A percentile compares a stretch with the other conserved stretches of the same genome.
Conservation (phyloP, 495 filamentous ascomycete genomes). For the Hypomontagnella submonticulosa region DNA sequence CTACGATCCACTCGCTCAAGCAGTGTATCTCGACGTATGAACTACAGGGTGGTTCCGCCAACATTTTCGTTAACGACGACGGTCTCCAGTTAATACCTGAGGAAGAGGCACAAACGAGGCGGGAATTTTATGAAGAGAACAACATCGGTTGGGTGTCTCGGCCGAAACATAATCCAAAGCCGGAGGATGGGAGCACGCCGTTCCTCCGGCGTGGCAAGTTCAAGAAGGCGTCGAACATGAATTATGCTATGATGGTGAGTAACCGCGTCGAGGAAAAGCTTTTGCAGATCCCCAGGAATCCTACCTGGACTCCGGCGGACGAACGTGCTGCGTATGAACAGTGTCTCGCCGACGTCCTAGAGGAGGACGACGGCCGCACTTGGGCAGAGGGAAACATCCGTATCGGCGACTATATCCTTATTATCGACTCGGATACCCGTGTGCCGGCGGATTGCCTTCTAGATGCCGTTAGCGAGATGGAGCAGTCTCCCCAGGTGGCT, state of each 20-base stretch:
- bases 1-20: slow-evolving; percentile 70
- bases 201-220: slow-evolving; percentile 74
- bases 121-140: slow-evolving; percentile 73
- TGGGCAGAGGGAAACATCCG: slow-evolving; percentile 78
- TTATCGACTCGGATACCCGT: slow-evolving; percentile 75
- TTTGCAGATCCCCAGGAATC: slow-evolving; percentile 49
- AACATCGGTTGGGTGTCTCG: slow-evolving; percentile 71
- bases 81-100: slow-evolving; percentile 69
- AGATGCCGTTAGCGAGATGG: slow-evolving; percentile 77
- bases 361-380: slow-evolving; percentile 68
- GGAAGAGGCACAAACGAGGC: slow-evolving; percentile 65
- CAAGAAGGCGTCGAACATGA: slow-evolving; percentile 82
- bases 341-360: slow-evolving; percentile 63
- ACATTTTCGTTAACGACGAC: slow-evolving; percentile 79
- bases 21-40: slow-evolving; percentile 75
- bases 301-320: slow-evolving; percentile 62
- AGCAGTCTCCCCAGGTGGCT: slow-evolving; percentile 73
- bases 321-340: slow-evolving; percentile 63
- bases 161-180: slow-evolving; percentile 67
- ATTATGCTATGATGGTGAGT: slow-evolving; percentile 70
- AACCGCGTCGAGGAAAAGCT: slow-evolving; percentile 71
- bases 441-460: slow-evolving; percentile 74
- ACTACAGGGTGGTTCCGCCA: slow-evolving; percentile 74
- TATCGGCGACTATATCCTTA: slow-evolving; percentile 74
- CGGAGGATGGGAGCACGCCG: slow-evolving; percentile 47